Evolutionary conservation across 768 basidiomycete species (phyloP), one percentile per base, ranked within the genome.

Genomic region (Boletellus ananas): DNA sequence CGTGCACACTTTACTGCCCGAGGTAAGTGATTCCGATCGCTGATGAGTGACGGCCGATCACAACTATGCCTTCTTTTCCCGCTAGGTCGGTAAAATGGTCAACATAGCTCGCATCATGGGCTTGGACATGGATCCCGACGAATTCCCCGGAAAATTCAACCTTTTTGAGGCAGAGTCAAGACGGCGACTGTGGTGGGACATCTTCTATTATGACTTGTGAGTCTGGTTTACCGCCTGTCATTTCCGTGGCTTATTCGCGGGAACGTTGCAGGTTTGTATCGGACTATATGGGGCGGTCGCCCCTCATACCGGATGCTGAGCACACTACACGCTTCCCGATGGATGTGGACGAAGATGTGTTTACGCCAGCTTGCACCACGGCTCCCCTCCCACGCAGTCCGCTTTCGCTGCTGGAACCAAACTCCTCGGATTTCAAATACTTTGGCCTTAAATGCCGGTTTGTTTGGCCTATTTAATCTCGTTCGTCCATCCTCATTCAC

Each of bases 161-260:
- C 64, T 79, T 2, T 80, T 77, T 40, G 75, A 81, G 42, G 76
- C 75, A 11, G 78, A 80, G 64, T 67, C 74, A 43, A 68, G 81
- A 47, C 65, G 79, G 50, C 67, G 82, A 54, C 65, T 87, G 6
- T 89, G 89, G 86, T 91, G 89, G 89, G 84, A 87, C 45, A 74
- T 89, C 11, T 77, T 81, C 61, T 87, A 79, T 66, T 89, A 83
- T 63, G 90, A 91, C 64, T 61, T 84, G 89, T 90, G 63, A 58
- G 85, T 78, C 31, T 34, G n/a, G 36, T 51, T 40, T 47, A 16
- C 21, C 33, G 13, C 41, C 0, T 8, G 18, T 47, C 33, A 16
- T 43, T 50, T 38, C 23, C 34, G 10, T 40, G 27, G 9, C 51
- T 60, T 14, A 62, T 54, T 56, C 43, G 49, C 47, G 49, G 47